Conservation (phyloP, 768 basidiomycete species). For the Trametes cubensis region DNA sequence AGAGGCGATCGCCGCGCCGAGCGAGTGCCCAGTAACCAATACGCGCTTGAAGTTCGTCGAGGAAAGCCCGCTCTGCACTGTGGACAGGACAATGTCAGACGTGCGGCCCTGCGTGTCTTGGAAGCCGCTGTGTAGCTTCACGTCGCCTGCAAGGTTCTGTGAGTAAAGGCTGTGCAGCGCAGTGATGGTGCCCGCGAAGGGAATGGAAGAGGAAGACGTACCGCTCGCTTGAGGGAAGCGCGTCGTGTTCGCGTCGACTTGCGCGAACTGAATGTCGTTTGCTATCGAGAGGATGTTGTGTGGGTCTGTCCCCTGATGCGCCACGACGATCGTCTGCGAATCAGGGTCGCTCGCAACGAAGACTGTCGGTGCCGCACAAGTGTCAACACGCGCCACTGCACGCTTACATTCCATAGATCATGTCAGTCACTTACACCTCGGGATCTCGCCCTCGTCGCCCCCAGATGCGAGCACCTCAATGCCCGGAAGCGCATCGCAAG, state of each 20-base stretch:
- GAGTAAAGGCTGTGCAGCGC: background rate
- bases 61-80: slow-evolving; percentile 30
- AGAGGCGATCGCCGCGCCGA: slow-evolving; percentile 38
- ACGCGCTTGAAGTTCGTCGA: slow-evolving; percentile 33
- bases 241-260: slow-evolving; percentile 36
- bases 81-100: slow-evolving; percentile 30
- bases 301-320: slow-evolving; percentile 42
- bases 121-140: slow-evolving; percentile 35
- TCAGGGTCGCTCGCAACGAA: slow-evolving; percentile 39
- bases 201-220: slow-evolving; percentile 6
- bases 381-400: background rate
- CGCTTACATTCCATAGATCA: background rate
- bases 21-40: slow-evolving; percentile 33
- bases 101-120: slow-evolving; percentile 33
- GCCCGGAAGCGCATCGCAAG: slow-evolving; percentile 33
- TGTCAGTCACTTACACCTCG: slow-evolving; percentile 20
- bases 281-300: slow-evolving; percentile 31
- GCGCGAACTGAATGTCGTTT: slow-evolving; percentile 30
- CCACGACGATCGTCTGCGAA: slow-evolving; percentile 38
- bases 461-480: slow-evolving; percentile 4
- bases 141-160: slow-evolving; percentile 13
- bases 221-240: slow-evolving; percentile 41
- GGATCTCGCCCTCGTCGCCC: slow-evolving; percentile 37
- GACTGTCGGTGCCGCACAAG: slow-evolving; percentile 16
- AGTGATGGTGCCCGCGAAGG: background rate